phyloP scores from a whole-genome alignment of 306 rosid species.

The Medicago lupulina region DNA sequence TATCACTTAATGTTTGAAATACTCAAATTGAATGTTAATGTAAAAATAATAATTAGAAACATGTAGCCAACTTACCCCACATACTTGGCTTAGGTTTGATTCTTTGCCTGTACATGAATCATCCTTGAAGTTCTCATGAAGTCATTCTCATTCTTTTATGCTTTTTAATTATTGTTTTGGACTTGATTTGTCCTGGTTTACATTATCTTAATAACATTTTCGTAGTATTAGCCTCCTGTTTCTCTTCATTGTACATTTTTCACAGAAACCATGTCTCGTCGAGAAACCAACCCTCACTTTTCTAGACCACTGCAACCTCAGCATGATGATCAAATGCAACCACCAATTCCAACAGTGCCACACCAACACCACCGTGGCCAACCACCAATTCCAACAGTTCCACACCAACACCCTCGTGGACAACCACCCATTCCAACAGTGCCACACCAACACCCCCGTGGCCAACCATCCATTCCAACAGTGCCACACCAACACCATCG shows the following conservation, averaged over 20 bases:
- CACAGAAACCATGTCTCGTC: conserved; percentile 50
- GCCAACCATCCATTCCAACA: conserved; percentile 25
- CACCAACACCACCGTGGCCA: conserved; percentile 25
- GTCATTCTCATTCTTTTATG: conserved; percentile 65
- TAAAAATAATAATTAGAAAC: neutral
- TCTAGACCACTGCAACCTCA: conserved; percentile 43
- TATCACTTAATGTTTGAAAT: conserved; percentile 1
- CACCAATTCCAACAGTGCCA: conserved; percentile 32
- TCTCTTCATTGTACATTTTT: conserved; percentile 34
- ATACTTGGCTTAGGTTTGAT: conserved; percentile 58
- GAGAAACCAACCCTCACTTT: conserved; percentile 83
- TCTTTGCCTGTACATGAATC: conserved; percentile 74
- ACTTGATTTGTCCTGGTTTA: conserved; percentile 36
- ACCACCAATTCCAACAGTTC: conserved; percentile 4
- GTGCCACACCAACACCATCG: conserved; percentile 18
- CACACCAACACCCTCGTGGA: no score
- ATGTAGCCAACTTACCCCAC: conserved; percentile 52
- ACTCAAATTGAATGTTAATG: conserved; percentile 4
- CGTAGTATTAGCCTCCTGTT: conserved; percentile 32
- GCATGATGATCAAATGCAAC: conserved; percentile 30
- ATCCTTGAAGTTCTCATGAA: conserved; percentile 83
- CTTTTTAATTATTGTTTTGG: conserved; percentile 32
- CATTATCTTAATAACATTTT: conserved; percentile 45
- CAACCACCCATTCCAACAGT: conserved; percentile 22
- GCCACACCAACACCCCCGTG: neutral